These are phyloP conservation scores for Aphanomyces astaci DNA, from an alignment of 352 stramenopile species.

Conservation along the genomic window DNA sequence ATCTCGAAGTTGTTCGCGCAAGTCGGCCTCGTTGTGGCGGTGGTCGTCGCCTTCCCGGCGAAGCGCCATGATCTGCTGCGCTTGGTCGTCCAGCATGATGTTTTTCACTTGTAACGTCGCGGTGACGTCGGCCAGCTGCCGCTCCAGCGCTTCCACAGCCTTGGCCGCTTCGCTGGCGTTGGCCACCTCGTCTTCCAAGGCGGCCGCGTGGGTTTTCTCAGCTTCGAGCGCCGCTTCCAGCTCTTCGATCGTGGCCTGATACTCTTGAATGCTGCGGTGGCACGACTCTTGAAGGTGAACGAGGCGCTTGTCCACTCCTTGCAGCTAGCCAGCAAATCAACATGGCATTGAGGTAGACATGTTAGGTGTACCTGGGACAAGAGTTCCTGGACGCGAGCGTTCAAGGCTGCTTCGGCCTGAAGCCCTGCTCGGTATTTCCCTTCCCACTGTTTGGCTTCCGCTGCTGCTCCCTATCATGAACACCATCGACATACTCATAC, in stretches of 20 bases:
- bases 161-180: neutral
- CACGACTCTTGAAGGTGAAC: constrained; percentile 8
- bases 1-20: neutral
- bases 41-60: neutral
- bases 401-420: neutral
- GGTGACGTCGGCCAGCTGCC: neutral
- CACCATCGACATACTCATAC: neutral
- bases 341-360: no score
- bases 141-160: neutral
- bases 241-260: neutral
- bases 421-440: neutral
- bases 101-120: constrained; percentile 20
- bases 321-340: constrained; percentile 11
- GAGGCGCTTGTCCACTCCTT: constrained; percentile 6
- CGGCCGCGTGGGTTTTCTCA: neutral
- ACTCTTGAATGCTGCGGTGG: neutral
- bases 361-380: constrained; percentile 13
- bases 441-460: constrained; percentile 6
- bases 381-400: neutral
- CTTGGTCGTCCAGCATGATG: constrained; percentile 23
- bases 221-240: neutral
- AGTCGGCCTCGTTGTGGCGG: neutral
- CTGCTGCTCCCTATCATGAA: neutral
- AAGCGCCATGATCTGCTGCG: neutral
- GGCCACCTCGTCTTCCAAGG: neutral